Evolutionary conservation across 768 basidiomycete genomes (phyloP), one percentile per base, ranked within the genome.

Genomic region (Termitomyces sp.): DNA sequence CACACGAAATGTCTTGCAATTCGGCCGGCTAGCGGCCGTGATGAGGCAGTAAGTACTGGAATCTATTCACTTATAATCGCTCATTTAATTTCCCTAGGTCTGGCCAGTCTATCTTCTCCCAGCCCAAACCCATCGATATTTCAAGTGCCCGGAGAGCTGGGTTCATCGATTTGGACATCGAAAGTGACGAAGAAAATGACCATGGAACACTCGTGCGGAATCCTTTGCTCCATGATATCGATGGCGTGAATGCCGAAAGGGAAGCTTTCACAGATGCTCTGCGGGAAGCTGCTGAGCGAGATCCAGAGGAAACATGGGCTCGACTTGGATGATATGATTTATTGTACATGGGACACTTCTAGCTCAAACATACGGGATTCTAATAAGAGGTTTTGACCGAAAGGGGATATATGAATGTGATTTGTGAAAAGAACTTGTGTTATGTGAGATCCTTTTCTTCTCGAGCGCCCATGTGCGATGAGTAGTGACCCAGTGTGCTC

Each of bases 1-100:
- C 62, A 92, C 90, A 19, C 83, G 96, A 42, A 98, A 98, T 67
- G 83, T 94, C 55, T 81, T 99, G 54, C 93, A 95, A 63, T 98
- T 98, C 67, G 86, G 89, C 30, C 84, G 95, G 26, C 78, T 99
- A 17, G 96, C 94, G 17, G 81, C 91, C 21, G 93, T 98, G 50
- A 89, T 98, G 83, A 81, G 95, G 72, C 91, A 94, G 94, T 96
- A 67, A 62, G 91, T 75, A 56, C 66, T 40, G 63, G 66, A 12
- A 42, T 9, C 53, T 28, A 17, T 46, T 21, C 50, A 54, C 23
- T 35, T n/a, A 11, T 44, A 47, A 35, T 31, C 1, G 33, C 54
- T 61, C 23, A 51, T 48, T 11, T 50, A 21, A 28, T 14, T 47
- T 42, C 30, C 53, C 38, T 51, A 93, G 91, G 71, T 93, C 91